Evolutionary conservation across 306 rosid genomes (phyloP).

Genomic region (Fagus crenata): DNA sequence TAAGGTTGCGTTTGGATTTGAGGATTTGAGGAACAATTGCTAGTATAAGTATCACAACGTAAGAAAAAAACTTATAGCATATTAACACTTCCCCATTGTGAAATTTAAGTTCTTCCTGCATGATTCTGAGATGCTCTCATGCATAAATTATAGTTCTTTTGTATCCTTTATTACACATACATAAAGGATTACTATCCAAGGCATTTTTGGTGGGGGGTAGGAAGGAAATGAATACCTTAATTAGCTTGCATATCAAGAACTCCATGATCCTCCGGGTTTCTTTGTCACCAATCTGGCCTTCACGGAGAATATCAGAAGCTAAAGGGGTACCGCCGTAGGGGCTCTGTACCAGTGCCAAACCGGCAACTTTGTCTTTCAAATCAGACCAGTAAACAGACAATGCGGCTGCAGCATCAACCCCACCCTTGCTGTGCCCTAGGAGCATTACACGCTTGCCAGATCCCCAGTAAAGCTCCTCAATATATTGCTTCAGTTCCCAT

Average conservation of each 20-base stretch:
- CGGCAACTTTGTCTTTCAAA: slow-evolving; percentile 79
- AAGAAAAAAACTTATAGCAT: slow-evolving; percentile 1
- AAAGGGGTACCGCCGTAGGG: slow-evolving; percentile 87
- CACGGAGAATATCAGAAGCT: slow-evolving; percentile 74
- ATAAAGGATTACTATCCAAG: slow-evolving; percentile 1
- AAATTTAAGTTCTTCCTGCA: background rate
- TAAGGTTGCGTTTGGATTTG: background rate
- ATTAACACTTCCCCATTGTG: background rate
- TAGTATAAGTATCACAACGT: background rate
- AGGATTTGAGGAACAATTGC: too few species aligned
- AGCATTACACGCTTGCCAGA: slow-evolving; percentile 74
- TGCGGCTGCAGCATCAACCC: slow-evolving; percentile 81
- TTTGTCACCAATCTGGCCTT: slow-evolving; percentile 84
- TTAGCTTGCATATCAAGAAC: slow-evolving; percentile 76
- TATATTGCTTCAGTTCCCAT: slow-evolving; percentile 70
- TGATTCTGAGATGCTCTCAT: slow-evolving; percentile 1
- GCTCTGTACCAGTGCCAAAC: slow-evolving; percentile 77
- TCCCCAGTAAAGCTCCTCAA: slow-evolving; percentile 88
- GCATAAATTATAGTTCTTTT: background rate
- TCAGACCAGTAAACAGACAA: slow-evolving; percentile 64
- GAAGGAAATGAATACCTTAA: slow-evolving; percentile 52
- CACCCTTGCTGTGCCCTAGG: slow-evolving; percentile 89
- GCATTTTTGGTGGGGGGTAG: background rate
- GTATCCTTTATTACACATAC: background rate
- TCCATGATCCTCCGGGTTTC: slow-evolving; percentile 72